Base-by-base conservation (phyloP, 2,329 filamentous ascomycete species). In the Neoarthrinium moseri region DNA sequence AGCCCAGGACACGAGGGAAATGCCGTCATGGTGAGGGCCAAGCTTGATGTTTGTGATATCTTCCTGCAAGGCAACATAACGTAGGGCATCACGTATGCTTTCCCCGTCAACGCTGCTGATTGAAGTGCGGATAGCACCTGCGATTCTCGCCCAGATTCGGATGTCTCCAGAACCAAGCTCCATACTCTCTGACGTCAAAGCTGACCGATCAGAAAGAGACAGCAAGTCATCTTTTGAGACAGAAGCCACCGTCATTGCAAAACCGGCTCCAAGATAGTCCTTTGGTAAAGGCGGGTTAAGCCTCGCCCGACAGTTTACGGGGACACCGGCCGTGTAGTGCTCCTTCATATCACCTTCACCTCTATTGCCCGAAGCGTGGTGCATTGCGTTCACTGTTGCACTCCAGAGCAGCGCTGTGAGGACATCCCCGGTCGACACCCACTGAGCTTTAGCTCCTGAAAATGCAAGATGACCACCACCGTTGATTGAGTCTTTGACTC, bases 1-100 rank as follows among this genome's bases (percentile, higher is more conserved):
- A 1, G 61, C 61, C 60, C 61, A 64, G 7, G 60, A 63, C n/a
- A 63, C 59, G 11, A 63, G 53, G n/a, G 57, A 60, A 5, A 59
- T 52, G 7, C 49, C 51, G 27, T 51, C 50, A 22, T 54, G 51
- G 2, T 35, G 52, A 5, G 53, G 56, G 5, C 53, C 57, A 13
- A 56, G 40, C 5, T 42, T 49, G 26, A 57, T 47, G 5, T 45
- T 42, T 4, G 47, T 33, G 2, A 44, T 20, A 5, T 47, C 45
- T 2, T 48, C 6, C 7, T 50, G 50, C 3, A 37, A 20, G 12
- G 52, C 47, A 21, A 58, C 38, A 20, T 51, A 59, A 13, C 29
- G 30, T 5, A 63, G 15, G 4, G 55, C 46, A n/a, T 49, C 33
- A 10, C 49, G 46, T 26, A 59, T 50, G 11, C 45, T 46, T 11